Percentiles rank a stretch among this genome's conserved stretches.
phyloP scores from a whole-genome alignment of 371 early-diverging fungal species.

The Rhizopus stolonifer region DNA sequence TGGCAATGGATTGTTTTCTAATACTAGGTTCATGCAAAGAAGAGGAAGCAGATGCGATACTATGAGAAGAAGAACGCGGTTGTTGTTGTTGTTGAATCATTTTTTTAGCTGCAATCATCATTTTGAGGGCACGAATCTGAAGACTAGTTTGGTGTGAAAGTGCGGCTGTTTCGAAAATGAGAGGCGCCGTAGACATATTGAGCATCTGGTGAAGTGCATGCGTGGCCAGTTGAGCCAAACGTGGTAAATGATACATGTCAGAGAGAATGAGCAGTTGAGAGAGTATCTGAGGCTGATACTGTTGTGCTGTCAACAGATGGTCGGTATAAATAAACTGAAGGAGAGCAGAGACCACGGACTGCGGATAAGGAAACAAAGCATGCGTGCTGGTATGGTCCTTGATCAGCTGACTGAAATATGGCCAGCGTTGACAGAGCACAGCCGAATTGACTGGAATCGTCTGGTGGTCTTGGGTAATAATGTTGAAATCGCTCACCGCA shows the following conservation, averaged over 20 bases:
- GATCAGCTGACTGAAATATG: conserved; percentile 57
- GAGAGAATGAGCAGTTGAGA: conserved; percentile 57
- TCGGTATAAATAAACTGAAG: conserved; percentile 66
- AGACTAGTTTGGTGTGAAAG: conserved; percentile 51
- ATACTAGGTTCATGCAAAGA: conserved; percentile 5
- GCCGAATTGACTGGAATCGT: conserved; percentile 66
- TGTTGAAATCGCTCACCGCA: conserved; percentile 57
- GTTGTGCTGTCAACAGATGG: conserved; percentile 54
- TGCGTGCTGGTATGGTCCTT: conserved; percentile 16
- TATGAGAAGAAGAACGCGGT: conserved; percentile 23
- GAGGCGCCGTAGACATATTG: conserved; percentile 54
- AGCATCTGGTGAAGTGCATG: conserved; percentile 57
- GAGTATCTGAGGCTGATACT: conserved; percentile 48
- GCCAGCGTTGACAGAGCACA: conserved; percentile 67
- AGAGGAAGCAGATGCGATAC: conserved; percentile 19
- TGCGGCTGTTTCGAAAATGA: conserved; percentile 54
- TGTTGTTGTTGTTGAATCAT: conserved; percentile 42
- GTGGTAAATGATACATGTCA: conserved; percentile 53
- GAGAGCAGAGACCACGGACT: conserved; percentile 54
- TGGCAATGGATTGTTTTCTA: conserved; percentile 18
- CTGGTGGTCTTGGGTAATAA: conserved; percentile 60
- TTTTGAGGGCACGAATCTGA: conserved; percentile 51
- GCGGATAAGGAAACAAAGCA: conserved; percentile 51
- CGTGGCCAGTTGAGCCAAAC: conserved; percentile 47
- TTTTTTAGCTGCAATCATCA: conserved; percentile 47